Percentiles rank a stretch among this genome's conserved stretches.
These are phyloP conservation scores for Chalciporus pseudorubinellus DNA, from an alignment of 768 basidiomycete genomes.

Conservation along the genomic window DNA sequence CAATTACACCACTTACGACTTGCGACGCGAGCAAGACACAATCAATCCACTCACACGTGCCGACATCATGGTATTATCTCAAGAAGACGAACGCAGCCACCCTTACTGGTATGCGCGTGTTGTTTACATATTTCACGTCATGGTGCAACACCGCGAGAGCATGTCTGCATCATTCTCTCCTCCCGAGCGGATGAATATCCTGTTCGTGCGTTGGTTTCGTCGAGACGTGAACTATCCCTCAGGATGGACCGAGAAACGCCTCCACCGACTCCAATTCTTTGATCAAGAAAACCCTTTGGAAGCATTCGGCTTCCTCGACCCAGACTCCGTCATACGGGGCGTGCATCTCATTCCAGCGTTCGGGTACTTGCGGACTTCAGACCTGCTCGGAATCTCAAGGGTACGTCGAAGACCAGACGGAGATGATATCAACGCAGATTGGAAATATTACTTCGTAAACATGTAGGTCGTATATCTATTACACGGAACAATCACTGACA, in stretches of 20 bases:
- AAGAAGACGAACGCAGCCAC: constrained; percentile 28
- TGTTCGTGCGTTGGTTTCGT: constrained; percentile 43
- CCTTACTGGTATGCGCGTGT: constrained; percentile 38
- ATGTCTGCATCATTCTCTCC: not conserved
- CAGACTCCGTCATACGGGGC: too few species aligned
- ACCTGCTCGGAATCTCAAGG: too few species aligned
- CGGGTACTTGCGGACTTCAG: too few species aligned
- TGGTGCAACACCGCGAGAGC: not conserved
- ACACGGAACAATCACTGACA: too few species aligned
- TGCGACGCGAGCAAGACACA: constrained; percentile 33
- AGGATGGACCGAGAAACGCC: constrained; percentile 27
- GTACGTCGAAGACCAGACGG: too few species aligned
- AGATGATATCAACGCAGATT: too few species aligned
- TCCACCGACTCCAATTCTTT: constrained; percentile 42
- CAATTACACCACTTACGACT: constrained; percentile 32
- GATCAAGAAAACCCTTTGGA: too few species aligned
- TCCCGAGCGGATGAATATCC: constrained; percentile 32
- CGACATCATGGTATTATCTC: constrained; percentile 36
- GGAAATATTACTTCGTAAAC: too few species aligned
- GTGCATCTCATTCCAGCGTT: too few species aligned
- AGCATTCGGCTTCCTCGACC: too few species aligned
- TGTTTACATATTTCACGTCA: constrained; percentile 14
- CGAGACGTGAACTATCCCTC: constrained; percentile 19
- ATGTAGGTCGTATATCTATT: too few species aligned
- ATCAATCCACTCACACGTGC: constrained; percentile 34